Conservation (phyloP, 257 asterid genomes). For the Cinchona pubescens region DNA sequence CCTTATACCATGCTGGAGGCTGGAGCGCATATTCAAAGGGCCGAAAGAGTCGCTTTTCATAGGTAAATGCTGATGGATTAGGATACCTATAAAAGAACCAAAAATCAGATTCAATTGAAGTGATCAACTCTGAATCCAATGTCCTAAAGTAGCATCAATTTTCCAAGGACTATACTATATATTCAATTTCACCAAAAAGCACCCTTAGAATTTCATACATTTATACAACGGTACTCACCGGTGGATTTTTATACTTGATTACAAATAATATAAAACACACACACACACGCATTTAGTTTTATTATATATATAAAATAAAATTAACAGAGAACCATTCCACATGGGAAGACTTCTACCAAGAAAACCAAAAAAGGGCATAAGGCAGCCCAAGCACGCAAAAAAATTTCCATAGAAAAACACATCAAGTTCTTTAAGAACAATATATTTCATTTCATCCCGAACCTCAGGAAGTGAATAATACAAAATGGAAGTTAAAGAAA, state of each 20-base stretch:
- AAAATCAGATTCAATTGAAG: constrained; percentile 12
- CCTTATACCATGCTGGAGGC: constrained; percentile 84
- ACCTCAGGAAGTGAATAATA: background rate
- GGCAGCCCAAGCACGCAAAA: background rate
- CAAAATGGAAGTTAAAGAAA: background rate
- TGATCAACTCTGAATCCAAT: background rate
- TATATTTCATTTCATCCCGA: background rate
- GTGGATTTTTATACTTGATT: too few species aligned
- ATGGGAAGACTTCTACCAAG: background rate
- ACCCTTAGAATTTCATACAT: background rate
- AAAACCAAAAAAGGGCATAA: background rate
- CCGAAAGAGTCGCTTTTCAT: constrained; percentile 86
- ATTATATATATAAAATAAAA: too few species aligned
- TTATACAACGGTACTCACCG: background rate
- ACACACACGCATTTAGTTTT: too few species aligned
- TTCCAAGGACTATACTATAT: background rate
- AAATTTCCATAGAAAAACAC: too few species aligned
- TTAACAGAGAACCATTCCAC: background rate
- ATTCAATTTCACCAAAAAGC: background rate
- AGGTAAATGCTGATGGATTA: constrained; percentile 90
- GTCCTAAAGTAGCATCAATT: background rate
- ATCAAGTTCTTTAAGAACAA: background rate
- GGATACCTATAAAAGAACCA: constrained; percentile 62
- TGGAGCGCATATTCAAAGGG: constrained; percentile 98
- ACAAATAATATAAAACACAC: too few species aligned